These are phyloP conservation scores for Candida gorgasii DNA, from an alignment of 805 yeast genomes.

Conservation along the genomic window DNA sequence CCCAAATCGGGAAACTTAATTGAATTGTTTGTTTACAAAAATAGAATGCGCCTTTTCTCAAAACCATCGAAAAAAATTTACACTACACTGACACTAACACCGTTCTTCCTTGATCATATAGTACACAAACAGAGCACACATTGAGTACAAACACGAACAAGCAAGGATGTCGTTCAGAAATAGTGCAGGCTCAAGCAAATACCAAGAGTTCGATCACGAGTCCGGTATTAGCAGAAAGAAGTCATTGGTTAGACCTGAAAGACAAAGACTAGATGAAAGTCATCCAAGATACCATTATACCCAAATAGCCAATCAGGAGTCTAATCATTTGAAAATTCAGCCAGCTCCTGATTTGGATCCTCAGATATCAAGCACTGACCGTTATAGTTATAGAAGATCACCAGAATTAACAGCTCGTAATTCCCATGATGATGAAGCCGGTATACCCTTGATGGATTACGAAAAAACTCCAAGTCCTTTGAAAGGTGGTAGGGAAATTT, in stretches of 20 bases:
- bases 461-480: constrained; percentile 13
- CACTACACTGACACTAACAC: background rate
- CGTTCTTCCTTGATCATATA: too few relatives aligned
- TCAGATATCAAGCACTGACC: constrained; percentile 17
- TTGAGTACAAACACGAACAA: too few relatives aligned
- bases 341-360: constrained; percentile 63
- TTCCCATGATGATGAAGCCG: constrained; percentile 29
- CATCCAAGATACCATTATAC: constrained; percentile 80
- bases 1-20: constrained; percentile 1
- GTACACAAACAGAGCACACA: too few relatives aligned
- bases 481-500: constrained; percentile 49
- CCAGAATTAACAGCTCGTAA: background rate
- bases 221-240: constrained; percentile 51
- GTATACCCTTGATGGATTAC: constrained; percentile 46
- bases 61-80: constrained; percentile 4
- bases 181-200: constrained; percentile 21
- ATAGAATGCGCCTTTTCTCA: constrained; percentile 8
- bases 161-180: constrained; percentile 32
- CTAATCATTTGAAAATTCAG: constrained; percentile 59
- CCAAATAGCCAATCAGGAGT: constrained; percentile 67
- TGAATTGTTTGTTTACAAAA: constrained; percentile 5
- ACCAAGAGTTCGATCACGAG: constrained; percentile 45
- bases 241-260: constrained; percentile 83
- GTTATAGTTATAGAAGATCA: constrained; percentile 14
- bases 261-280: constrained; percentile 62